Base-by-base conservation (phyloP, 192 early-diverging fungal species). In the Funneliformis geosporum region DNA sequence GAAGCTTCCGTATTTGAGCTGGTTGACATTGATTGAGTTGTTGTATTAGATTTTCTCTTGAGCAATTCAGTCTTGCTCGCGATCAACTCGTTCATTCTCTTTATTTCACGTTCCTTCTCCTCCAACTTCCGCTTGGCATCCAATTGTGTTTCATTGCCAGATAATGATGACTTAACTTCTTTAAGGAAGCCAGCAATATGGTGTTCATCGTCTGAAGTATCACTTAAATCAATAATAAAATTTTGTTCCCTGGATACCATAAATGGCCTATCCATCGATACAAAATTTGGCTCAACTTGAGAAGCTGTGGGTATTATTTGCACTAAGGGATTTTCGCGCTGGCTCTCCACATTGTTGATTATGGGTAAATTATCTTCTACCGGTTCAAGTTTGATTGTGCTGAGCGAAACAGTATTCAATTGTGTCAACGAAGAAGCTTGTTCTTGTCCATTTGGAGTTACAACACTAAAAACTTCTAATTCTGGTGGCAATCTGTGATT, bases 51-150 rank as follows among this genome's bases (percentile, higher is more conserved):
- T 55, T 75, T 75, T 23, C 61, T 75, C 12, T 75, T 75, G 8
- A 75, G n/a, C 28, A 16, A 47, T 42, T 75, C 33, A 8, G 33
- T 60, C 18, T 75, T 38, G 8, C n/a, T 61, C 16, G 73, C 73
- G 14, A 75, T 75, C 21, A 75, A 61, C 39, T 75, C 73, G 11
- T 61, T 75, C 73, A 75, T 75, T 21, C 16, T 28, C 11, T 60
- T 60, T 40, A 75, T 75, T 61, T 75, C 73, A 18, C 60, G 50
- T n/a, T 75, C 73, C 40, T 75, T 75, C 21, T 59, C 73, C 23
- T 75, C 73, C 47, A 75, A 61, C 9, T 75, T 39, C 3, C 38
- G 23, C 9, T 75, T 75, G 7, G 73, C 47, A 42, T 75, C 59
- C 5, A 61, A 18, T 59, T 61, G 38, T 38, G 28, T 39, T 46